These are phyloP conservation scores for Xylaria flabelliformis DNA, from an alignment of 495 filamentous ascomycete species.

Conservation along the genomic window DNA sequence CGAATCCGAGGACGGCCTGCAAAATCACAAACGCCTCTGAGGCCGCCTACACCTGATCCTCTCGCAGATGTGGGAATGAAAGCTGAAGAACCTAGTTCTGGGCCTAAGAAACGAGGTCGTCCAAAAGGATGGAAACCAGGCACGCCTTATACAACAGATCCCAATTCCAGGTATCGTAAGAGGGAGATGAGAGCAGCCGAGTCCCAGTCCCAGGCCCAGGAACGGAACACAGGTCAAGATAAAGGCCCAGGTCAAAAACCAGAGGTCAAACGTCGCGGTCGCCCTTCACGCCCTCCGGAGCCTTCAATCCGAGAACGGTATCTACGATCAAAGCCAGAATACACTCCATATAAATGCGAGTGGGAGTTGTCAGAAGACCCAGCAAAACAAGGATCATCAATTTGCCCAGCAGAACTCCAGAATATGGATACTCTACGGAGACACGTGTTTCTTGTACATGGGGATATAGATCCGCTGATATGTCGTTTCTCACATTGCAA, in stretches of 20 bases:
- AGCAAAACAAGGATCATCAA: background rate
- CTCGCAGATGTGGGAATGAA: background rate
- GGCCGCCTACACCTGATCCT: constrained; percentile 4
- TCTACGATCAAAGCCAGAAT: constrained; percentile 34
- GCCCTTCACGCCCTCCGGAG: constrained; percentile 29
- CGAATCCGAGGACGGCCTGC: constrained; percentile 14
- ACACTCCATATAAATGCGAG: constrained; percentile 47
- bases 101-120: constrained; percentile 37
- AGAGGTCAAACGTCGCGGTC: constrained; percentile 37
- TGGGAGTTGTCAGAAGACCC: constrained; percentile 34
- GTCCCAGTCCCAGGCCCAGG: constrained; percentile 14
- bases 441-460: constrained; percentile 68
- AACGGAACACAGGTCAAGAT: constrained; percentile 23
- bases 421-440: constrained; percentile 73
- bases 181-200: constrained; percentile 16
- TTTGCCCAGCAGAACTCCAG: constrained; percentile 74
- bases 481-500: constrained; percentile 50
- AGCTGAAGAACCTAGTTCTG: constrained; percentile 14
- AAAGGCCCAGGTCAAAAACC: constrained; percentile 13
- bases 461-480: constrained; percentile 33
- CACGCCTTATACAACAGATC: constrained; percentile 27
- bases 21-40: background rate
- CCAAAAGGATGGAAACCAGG: constrained; percentile 38
- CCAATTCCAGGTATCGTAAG: constrained; percentile 17
- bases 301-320: constrained; percentile 34